Conservation (phyloP, 2,329 filamentous ascomycete species). For the Penicillium sp. region DNA sequence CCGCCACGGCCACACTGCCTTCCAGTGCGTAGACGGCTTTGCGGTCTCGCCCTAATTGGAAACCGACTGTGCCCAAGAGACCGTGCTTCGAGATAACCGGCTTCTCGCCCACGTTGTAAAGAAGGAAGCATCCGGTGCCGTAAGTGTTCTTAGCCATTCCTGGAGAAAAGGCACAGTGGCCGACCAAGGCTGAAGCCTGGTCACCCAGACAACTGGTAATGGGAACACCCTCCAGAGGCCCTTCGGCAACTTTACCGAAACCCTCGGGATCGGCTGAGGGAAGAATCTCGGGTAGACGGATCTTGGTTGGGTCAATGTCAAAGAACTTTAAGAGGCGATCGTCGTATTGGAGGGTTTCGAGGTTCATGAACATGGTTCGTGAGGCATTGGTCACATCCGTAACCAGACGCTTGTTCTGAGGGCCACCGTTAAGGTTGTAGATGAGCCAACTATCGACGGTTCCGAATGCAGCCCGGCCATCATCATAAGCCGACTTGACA, state of each 20-base stretch:
- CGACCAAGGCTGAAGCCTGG: constrained; percentile 81
- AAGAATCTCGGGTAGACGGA: constrained; percentile 78
- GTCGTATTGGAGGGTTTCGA: constrained; percentile 77
- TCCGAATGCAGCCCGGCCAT: constrained; percentile 74
- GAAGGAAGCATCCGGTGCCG: constrained; percentile 83
- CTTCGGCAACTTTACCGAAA: constrained; percentile 67
- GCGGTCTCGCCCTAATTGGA: constrained; percentile 70
- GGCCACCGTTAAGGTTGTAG: constrained; percentile 74
- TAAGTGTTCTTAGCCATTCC: constrained; percentile 90
- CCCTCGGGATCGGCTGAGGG: constrained; percentile 72
- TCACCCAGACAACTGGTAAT: constrained; percentile 87
- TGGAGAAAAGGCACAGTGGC: constrained; percentile 78
- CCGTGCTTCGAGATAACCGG: constrained; percentile 84
- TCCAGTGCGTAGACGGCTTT: constrained; percentile 78
- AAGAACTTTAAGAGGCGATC: constrained; percentile 76
- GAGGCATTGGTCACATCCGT: constrained; percentile 88
- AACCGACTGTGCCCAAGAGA: constrained; percentile 81
- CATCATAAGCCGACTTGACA: constrained; percentile 73
- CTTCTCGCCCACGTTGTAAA: constrained; percentile 83
- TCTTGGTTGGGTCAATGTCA: constrained; percentile 68
- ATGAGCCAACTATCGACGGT: constrained; percentile 88
- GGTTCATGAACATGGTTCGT: constrained; percentile 92
- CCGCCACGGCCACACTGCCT: constrained; percentile 79
- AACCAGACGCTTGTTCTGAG: constrained; percentile 67
- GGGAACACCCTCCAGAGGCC: constrained; percentile 65